Evolutionary conservation across 768 basidiomycete species (phyloP).

Genomic region (Phylloporus rhodoxanthus): DNA sequence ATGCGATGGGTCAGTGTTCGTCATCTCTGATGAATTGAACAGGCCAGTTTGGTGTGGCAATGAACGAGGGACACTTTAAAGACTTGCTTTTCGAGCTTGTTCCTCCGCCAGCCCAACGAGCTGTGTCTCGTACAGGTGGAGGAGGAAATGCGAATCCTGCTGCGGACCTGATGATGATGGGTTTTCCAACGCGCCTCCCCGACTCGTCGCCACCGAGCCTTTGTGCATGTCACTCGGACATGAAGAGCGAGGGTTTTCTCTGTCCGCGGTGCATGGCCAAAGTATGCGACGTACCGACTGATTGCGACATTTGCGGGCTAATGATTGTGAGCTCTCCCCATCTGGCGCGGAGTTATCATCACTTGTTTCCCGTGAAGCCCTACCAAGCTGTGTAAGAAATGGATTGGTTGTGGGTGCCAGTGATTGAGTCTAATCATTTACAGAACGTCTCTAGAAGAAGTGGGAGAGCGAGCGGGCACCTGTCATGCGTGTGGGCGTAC

Average conservation of each 20-base stretch:
- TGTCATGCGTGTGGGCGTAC: constrained; percentile 79
- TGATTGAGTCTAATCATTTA: constrained; percentile 1
- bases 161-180: constrained; percentile 98
- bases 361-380: constrained; percentile 88
- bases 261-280: constrained; percentile 92
- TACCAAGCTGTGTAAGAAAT: constrained; percentile 73
- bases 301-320: constrained; percentile 93
- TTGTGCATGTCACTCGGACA: constrained; percentile 89
- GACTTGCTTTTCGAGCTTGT: constrained; percentile 94
- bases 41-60: constrained; percentile 92
- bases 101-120: constrained; percentile 84
- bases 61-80: constrained; percentile 96
- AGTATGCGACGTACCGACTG: constrained; percentile 96
- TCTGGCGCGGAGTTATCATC: constrained; percentile 91
- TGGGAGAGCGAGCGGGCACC: constrained; percentile 28
- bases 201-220: constrained; percentile 76
- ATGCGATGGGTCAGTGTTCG: neutral
- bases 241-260: constrained; percentile 90
- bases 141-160: constrained; percentile 50
- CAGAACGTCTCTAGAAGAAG: constrained; percentile 39
- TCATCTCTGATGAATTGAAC: constrained; percentile 15
- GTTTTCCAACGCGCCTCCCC: constrained; percentile 90
- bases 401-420: neutral
- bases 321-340: constrained; percentile 99
- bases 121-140: constrained; percentile 43